These are phyloP conservation scores for Fonsecaea multimorphosa DNA, from an alignment of 2,329 filamentous ascomycete genomes.

Conservation along the genomic window DNA sequence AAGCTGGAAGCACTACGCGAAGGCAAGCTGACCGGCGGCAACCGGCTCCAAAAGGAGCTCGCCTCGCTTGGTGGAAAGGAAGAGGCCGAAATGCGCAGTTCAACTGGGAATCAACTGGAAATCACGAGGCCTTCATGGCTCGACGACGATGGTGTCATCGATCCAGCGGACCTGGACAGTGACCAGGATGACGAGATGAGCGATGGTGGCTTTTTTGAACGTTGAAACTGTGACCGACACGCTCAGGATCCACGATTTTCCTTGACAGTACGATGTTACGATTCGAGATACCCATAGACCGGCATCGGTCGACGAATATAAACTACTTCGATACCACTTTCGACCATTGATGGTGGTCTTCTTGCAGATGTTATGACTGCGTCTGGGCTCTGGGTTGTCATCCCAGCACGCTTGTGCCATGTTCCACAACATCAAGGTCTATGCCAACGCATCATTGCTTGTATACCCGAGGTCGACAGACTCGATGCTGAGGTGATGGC, in stretches of 20 bases:
- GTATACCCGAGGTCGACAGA: constrained; percentile 12
- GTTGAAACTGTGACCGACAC: constrained; percentile 17
- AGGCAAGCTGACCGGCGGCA: constrained; percentile 24
- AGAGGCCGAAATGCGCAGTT: constrained; percentile 19
- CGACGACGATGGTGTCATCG: constrained; percentile 31
- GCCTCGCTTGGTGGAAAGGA: constrained; percentile 27
- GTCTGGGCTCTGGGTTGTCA: background rate
- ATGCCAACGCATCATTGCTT: constrained; percentile 17
- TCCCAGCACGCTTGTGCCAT: constrained; percentile 21
- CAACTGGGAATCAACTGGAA: constrained; percentile 7
- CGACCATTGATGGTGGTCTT: background rate
- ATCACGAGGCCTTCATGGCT: constrained; percentile 30
- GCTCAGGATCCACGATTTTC: constrained; percentile 2
- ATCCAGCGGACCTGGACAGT: constrained; percentile 31
- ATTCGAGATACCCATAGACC: constrained; percentile 28
- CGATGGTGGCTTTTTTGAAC: constrained; percentile 52
- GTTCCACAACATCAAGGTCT: constrained; percentile 16
- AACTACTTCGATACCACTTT: background rate
- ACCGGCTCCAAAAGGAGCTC: constrained; percentile 23
- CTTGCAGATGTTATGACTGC: background rate
- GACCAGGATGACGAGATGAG: constrained; percentile 36
- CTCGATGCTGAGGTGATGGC: background rate
- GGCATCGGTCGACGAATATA: constrained; percentile 3
- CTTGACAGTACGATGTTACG: constrained; percentile 24
- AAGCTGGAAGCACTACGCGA: constrained; percentile 49